phyloP scores from a whole-genome alignment of 2,329 filamentous ascomycete genomes.

The Passalora sequoiae region DNA sequence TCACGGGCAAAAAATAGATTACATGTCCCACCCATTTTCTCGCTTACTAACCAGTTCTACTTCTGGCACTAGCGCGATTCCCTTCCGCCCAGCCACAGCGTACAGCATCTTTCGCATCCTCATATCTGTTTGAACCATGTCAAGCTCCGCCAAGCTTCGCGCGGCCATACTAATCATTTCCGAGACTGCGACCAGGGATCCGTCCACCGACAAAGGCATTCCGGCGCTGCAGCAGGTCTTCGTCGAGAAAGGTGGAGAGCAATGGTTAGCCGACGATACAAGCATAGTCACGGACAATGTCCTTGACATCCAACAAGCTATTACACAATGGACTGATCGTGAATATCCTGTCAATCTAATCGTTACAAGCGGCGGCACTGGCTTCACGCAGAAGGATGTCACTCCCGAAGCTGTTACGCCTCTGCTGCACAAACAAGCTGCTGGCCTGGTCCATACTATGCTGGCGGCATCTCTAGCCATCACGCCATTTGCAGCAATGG shows the following conservation, averaged over 20 bases:
- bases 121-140: slow-evolving; percentile 8
- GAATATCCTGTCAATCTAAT: slow-evolving; percentile 62
- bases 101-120: not conserved
- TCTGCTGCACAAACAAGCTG: slow-evolving; percentile 77
- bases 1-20: no score
- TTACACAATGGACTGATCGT: slow-evolving; percentile 69
- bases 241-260: slow-evolving; percentile 57
- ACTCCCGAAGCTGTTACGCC: slow-evolving; percentile 87
- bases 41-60: no score
- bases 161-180: slow-evolving; percentile 82
- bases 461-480: slow-evolving; percentile 74
- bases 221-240: slow-evolving; percentile 65
- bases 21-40: no score
- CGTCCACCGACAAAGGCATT: slow-evolving; percentile 70
- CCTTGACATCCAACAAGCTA: slow-evolving; percentile 65
- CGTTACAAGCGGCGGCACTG: slow-evolving; percentile 86
- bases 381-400: slow-evolving; percentile 76
- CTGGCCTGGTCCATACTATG: slow-evolving; percentile 94
- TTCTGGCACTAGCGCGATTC: no score
- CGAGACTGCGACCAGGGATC: slow-evolving; percentile 77
- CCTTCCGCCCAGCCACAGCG: not conserved
- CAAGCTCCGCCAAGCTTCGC: slow-evolving; percentile 47
- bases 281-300: slow-evolving; percentile 76
- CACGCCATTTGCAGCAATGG: slow-evolving; percentile 97
- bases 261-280: slow-evolving; percentile 65